Evolutionary conservation across 73 alveolate species (phyloP).

Genomic region (Paramecium tetraurelia): DNA sequence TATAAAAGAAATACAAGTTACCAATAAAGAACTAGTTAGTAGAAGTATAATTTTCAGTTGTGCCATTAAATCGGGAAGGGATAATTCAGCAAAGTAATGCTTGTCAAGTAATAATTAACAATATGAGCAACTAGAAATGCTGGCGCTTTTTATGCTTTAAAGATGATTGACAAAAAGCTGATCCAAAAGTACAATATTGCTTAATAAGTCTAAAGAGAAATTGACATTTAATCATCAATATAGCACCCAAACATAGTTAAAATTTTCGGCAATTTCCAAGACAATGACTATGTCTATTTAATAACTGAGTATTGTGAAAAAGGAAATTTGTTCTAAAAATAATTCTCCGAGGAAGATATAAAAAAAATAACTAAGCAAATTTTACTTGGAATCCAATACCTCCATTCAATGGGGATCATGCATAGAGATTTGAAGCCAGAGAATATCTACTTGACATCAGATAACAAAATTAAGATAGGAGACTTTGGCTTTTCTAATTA

Average conservation of each 20-base stretch:
- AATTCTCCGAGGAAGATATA: not conserved
- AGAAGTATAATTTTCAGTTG: not conserved
- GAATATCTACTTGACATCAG: not conserved
- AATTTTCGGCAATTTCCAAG: not conserved
- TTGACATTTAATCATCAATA: not conserved
- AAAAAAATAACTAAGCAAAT: not conserved
- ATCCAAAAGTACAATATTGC: not conserved
- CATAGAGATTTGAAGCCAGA: constrained; percentile 4
- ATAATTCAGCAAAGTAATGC: not conserved
- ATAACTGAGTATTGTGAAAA: not conserved
- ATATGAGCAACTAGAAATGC: not conserved
- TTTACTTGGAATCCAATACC: not conserved
- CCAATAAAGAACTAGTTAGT: not conserved
- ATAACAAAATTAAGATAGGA: not conserved
- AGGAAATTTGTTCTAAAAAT: not conserved
- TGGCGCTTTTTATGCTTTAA: not conserved
- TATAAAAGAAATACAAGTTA: not conserved
- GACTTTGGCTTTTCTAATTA: constrained; percentile 5
- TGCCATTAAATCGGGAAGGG: constrained; percentile 3
- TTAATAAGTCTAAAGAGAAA: not conserved
- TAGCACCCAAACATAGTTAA: not conserved
- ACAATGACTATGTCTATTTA: not conserved
- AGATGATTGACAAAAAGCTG: not conserved
- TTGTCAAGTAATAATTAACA: not conserved
- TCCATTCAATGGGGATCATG: not conserved